These are phyloP conservation scores for Tuber brumale DNA, from an alignment of 495 filamentous ascomycete species.

Conservation along the genomic window DNA sequence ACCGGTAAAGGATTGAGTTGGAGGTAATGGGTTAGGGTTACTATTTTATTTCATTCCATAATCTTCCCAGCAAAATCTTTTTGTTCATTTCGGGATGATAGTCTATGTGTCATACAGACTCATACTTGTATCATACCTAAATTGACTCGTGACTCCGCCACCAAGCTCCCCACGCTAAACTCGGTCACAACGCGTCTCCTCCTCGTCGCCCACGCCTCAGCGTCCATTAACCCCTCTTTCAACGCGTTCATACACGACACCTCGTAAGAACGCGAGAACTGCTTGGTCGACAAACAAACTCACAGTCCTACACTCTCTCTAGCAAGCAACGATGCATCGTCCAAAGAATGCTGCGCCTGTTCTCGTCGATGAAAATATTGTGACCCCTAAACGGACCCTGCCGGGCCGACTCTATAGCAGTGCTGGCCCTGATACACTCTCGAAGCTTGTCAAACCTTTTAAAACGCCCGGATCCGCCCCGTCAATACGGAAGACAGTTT, in stretches of 20 bases:
- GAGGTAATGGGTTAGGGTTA: neutral
- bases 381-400: conserved; percentile 29
- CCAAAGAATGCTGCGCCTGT: conserved; percentile 19
- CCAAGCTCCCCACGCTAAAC: neutral
- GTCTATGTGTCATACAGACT: neutral
- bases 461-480: conserved; percentile 83
- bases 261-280: neutral
- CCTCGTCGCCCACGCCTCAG: neutral
- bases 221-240: neutral
- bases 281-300: neutral
- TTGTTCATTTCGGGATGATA: too few species aligned
- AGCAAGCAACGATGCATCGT: conserved; percentile 13
- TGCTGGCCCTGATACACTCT: conserved; percentile 50
- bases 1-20: too few species aligned
- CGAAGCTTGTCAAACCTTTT: conserved; percentile 78
- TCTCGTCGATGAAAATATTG: conserved; percentile 28
- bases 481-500: conserved; percentile 62
- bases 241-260: neutral
- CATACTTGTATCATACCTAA: too few species aligned
- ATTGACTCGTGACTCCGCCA: neutral
- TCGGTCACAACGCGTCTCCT: neutral
- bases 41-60: neutral
- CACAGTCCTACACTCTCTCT: neutral
- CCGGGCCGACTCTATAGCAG: conserved; percentile 27
- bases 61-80: too few species aligned